Percentiles rank a stretch among this genome's conserved stretches.
Conservation (phyloP, 2,329 filamentous ascomycete species). For the Knufia petricola region DNA sequence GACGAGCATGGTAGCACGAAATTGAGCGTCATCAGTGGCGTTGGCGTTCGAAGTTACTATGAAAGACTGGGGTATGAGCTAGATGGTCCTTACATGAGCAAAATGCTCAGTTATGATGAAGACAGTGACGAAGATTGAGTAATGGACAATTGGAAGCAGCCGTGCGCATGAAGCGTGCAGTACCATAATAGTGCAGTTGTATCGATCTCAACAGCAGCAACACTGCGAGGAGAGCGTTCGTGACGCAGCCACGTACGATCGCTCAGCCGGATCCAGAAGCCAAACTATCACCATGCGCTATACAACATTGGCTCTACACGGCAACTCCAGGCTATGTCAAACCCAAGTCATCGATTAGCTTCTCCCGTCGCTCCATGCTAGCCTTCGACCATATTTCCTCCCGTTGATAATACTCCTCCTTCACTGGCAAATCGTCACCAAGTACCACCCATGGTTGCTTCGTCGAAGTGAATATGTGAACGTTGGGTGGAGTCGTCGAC, state of each 20-base stretch:
- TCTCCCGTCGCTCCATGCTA: slow-evolving; percentile 21
- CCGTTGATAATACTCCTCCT: slow-evolving; percentile 30
- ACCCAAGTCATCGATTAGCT: not conserved
- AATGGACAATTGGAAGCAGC: no score
- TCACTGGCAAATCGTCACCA: slow-evolving; percentile 30
- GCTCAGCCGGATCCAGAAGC: no score
- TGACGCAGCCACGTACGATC: no score
- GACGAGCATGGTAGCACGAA: slow-evolving; percentile 91
- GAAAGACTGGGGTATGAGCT: slow-evolving; percentile 84
- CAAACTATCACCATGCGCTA: no score
- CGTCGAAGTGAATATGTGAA: slow-evolving; percentile 37
- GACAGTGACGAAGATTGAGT: slow-evolving; percentile 23
- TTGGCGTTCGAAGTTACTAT: slow-evolving; percentile 93
- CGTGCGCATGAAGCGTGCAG: no score
- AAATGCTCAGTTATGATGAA: slow-evolving; percentile 36
- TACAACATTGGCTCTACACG: not conserved
- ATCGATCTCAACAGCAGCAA: no score
- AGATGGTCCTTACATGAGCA: slow-evolving; percentile 73
- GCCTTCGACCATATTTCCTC: slow-evolving; percentile 28
- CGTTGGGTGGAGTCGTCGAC: slow-evolving; percentile 34
- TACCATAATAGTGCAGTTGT: no score
- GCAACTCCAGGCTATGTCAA: no score
- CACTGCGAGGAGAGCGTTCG: no score
- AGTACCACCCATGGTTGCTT: slow-evolving; percentile 34
- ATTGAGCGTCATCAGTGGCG: slow-evolving; percentile 95